phyloP scores from a whole-genome alignment of 192 early-diverging fungal genomes.

The Coemansia pectinata region DNA sequence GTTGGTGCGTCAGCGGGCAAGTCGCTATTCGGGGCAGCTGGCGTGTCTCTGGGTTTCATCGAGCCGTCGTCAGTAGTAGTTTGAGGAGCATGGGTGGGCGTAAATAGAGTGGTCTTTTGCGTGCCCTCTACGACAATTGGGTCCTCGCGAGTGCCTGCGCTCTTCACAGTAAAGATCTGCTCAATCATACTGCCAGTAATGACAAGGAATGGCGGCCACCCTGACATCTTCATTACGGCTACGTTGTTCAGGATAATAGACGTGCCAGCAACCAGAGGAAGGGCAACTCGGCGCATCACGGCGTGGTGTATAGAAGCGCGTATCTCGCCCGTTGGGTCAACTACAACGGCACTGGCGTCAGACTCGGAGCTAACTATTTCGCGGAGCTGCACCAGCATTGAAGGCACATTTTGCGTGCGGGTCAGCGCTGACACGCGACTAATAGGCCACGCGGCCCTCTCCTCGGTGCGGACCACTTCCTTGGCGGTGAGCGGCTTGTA shows the following conservation, averaged over 20 bases:
- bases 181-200: slow-evolving; percentile 40
- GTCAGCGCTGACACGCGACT: slow-evolving; percentile 21
- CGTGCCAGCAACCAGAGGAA: slow-evolving; percentile 29
- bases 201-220: slow-evolving; percentile 35
- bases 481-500: slow-evolving; percentile 32
- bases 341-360: slow-evolving; percentile 33
- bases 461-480: neutral
- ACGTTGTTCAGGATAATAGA: slow-evolving; percentile 46
- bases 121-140: slow-evolving; percentile 38
- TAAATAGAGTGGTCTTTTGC: slow-evolving; percentile 4
- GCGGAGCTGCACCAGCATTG: slow-evolving; percentile 46
- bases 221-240: slow-evolving; percentile 30
- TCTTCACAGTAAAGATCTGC: slow-evolving; percentile 40
- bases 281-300: slow-evolving; percentile 25
- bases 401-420: slow-evolving; percentile 24
- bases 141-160: slow-evolving; percentile 21
- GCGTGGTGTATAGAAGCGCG: slow-evolving; percentile 38
- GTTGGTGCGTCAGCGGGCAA: neutral
- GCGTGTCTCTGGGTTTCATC: neutral
- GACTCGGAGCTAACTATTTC: slow-evolving; percentile 32
- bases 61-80: neutral
- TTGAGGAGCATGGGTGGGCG: neutral
- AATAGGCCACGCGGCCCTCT: slow-evolving; percentile 29
- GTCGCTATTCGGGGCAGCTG: neutral
- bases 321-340: slow-evolving; percentile 53